phyloP scores from a whole-genome alignment of 805 yeast species.

The Candida sphagnicola region DNA sequence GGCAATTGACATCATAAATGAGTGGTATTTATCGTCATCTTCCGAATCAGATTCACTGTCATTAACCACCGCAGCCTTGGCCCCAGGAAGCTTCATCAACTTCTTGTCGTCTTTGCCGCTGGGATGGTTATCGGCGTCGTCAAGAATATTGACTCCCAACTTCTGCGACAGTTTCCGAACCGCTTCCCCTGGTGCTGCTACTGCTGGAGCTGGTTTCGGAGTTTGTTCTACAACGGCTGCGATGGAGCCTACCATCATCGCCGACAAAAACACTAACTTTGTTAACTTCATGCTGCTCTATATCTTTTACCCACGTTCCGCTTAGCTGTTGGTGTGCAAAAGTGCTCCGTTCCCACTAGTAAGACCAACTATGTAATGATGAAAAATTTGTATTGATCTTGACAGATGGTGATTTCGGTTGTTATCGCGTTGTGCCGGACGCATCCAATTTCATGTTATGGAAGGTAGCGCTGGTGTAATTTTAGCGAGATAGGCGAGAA shows the following conservation, averaged over 20 bases:
- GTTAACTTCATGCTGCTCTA: slow-evolving; percentile 6
- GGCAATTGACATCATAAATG: slow-evolving; percentile 75
- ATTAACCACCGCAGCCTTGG: background rate
- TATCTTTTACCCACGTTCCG: too few relatives aligned
- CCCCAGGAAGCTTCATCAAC: slow-evolving; percentile 10
- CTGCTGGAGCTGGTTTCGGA: background rate
- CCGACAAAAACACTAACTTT: slow-evolving; percentile 1
- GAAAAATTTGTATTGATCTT: too few relatives aligned
- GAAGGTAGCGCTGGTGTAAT: too few relatives aligned
- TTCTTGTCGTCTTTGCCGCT: slow-evolving; percentile 17
- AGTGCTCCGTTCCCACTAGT: too few relatives aligned
- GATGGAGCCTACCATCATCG: background rate
- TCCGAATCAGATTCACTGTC: slow-evolving; percentile 8
- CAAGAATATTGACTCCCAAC: slow-evolving; percentile 17
- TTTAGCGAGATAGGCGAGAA: too few relatives aligned
- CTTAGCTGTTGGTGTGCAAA: too few relatives aligned
- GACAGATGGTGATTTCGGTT: too few relatives aligned
- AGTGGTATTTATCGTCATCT: slow-evolving; percentile 28
- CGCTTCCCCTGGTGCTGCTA: slow-evolving; percentile 2
- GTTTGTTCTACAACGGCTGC: slow-evolving; percentile 4
- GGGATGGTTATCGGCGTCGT: slow-evolving; percentile 27
- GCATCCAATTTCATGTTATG: too few relatives aligned
- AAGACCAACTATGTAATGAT: too few relatives aligned
- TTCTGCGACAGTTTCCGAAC: slow-evolving; percentile 11
- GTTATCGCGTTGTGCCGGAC: too few relatives aligned